phyloP scores from a whole-genome alignment of 1,284 basidiomycete species.

The Hemileia vastatrix region DNA sequence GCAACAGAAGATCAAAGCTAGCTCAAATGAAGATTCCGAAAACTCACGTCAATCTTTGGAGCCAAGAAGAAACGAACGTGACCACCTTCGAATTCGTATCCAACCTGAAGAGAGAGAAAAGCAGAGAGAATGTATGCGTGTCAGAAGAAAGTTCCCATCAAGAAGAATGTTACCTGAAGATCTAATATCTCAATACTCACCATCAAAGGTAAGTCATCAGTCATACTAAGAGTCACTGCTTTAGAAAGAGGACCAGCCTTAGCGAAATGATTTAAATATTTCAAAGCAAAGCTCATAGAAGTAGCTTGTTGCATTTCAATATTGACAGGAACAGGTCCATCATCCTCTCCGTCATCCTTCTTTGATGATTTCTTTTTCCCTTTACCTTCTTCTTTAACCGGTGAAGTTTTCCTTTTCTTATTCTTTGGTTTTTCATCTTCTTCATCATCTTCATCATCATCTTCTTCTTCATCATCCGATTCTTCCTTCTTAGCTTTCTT shows the following conservation, averaged over 20 bases:
- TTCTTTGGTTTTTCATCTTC: constrained; percentile 18
- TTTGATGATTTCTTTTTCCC: too few species aligned
- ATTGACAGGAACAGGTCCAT: too few species aligned
- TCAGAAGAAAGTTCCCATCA: neutral
- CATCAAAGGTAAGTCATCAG: constrained; percentile 77
- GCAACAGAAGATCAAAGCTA: neutral
- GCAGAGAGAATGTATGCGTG: neutral
- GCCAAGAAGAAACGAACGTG: constrained; percentile 75
- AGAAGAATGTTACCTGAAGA: neutral
- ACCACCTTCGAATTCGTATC: constrained; percentile 73
- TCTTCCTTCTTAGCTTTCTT: constrained; percentile 50
- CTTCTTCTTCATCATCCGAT: too few species aligned
- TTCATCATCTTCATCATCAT: constrained; percentile 6
- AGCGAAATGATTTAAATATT: constrained; percentile 93
- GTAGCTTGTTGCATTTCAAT: too few species aligned
- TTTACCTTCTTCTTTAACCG: too few species aligned
- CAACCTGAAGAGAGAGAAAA: too few species aligned
- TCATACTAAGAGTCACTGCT: constrained; percentile 71
- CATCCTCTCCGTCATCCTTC: too few species aligned
- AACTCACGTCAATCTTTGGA: constrained; percentile 77
- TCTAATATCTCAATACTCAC: constrained; percentile 39
- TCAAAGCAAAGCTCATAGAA: constrained; percentile 85
- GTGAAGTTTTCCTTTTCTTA: constrained; percentile 32
- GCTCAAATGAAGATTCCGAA: neutral
- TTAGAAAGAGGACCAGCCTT: constrained; percentile 74